Evolutionary conservation across 352 stramenopile genomes (phyloP).

Genomic region (Phytophthora pisi): DNA sequence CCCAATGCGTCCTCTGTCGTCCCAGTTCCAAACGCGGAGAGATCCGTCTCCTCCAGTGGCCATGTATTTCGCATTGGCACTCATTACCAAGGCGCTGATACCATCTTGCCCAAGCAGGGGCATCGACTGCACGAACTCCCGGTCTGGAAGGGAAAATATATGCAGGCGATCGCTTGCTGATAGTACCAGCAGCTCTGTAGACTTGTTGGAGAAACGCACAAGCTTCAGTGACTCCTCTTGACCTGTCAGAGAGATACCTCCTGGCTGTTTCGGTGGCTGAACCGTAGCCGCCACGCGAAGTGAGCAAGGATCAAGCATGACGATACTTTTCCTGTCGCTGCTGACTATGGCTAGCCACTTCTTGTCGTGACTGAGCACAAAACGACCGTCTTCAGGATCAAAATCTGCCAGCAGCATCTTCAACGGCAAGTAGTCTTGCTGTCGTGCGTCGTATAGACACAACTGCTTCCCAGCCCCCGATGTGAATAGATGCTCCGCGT

Average conservation of each 20-base stretch:
- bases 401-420: conserved; percentile 78
- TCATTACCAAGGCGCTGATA: conserved; percentile 57
- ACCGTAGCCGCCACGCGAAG: conserved; percentile 45
- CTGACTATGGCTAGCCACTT: conserved; percentile 48
- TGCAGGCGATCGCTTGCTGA: conserved; percentile 56
- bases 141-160: conserved; percentile 51
- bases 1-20: conserved; percentile 47
- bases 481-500: conserved; percentile 56
- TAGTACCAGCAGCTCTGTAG: conserved; percentile 56
- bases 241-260: background rate
- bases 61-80: conserved; percentile 71
- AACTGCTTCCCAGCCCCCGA: conserved; percentile 61
- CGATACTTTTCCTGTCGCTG: conserved; percentile 31
- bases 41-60: conserved; percentile 66
- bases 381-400: conserved; percentile 30
- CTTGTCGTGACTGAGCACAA: conserved; percentile 47
- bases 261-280: conserved; percentile 31
- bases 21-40: conserved; percentile 68
- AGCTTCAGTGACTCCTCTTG: conserved; percentile 42
- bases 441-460: conserved; percentile 61
- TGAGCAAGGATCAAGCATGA: conserved; percentile 48
- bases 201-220: conserved; percentile 51
- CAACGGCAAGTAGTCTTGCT: conserved; percentile 56
- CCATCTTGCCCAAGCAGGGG: conserved; percentile 55
- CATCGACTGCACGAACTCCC: conserved; percentile 54